Evolutionary conservation across 352 stramenopile genomes (phyloP), one percentile per base, ranked within the genome.

Genomic region (Phytophthora ramorum): DNA sequence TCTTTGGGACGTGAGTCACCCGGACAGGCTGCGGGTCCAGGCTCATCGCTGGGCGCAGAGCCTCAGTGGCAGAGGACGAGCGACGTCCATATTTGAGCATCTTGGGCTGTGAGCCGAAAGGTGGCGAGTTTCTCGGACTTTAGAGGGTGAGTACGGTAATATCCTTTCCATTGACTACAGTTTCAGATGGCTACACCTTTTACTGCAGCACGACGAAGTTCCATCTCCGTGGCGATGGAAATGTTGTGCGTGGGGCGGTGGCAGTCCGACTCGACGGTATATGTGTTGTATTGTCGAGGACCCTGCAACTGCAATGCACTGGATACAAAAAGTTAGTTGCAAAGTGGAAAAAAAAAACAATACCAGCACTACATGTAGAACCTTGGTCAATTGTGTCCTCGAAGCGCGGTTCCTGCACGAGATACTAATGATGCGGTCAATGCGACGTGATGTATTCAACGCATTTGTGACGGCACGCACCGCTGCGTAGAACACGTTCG

Each of bases 171-270:
- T 40, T 38, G n/a, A n/a, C n/a, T 41, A 16, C n/a, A n/a, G n/a
- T n/a, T 9, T 14, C 14, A 51, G 2, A 53, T 60, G 37, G 38
- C 22, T 64, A 54, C 54, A 46, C 13, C n/a, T n/a, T 66, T 56
- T 56, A 69, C 19, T 75, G 75, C 35, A 90, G 59, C 73, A 90
- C 89, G 38, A 81, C 83, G 3, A n/a, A 90, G 58, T 51, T 93
- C 84, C 86, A 94, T 94, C 53, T 94, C 83, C 5, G 86, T 94
- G 19, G 86, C 86, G 63, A 94, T 94, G 14, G 83, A 88, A 62
- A 94, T 92, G 73, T 94, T 94, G 73, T 92, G 88, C 10, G 86
- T 94, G 16, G 86, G 86, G 16, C 83, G 82, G 58, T 94, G 91
- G 83, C 86, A 94, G 58, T 91, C 82, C 53, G 75, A 84, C 41